These are phyloP conservation scores for Cryptococcus amylolentus DNA, from an alignment of 1,284 basidiomycete species.

Conservation along the genomic window DNA sequence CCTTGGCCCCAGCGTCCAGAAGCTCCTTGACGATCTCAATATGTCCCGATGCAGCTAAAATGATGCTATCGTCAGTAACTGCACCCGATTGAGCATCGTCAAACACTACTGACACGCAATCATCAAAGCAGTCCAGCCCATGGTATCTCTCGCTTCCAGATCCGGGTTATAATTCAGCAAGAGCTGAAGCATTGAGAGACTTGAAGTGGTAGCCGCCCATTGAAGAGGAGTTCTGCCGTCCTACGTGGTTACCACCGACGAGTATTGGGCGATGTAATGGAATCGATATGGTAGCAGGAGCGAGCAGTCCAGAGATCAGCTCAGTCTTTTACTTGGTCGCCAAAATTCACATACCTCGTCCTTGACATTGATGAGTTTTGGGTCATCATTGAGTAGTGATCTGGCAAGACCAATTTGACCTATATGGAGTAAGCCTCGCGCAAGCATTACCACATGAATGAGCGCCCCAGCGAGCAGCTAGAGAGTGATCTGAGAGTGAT, in stretches of 20 bases:
- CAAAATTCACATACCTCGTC: conserved; percentile 59
- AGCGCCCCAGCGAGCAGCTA: conserved; percentile 1
- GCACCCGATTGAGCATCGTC: background rate
- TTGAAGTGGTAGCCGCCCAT: conserved; percentile 74
- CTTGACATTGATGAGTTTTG: conserved; percentile 61
- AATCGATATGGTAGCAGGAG: background rate
- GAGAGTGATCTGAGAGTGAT: too few relatives aligned
- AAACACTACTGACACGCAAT: conserved; percentile 62
- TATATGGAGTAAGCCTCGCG: conserved; percentile 33
- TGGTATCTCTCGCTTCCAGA: conserved; percentile 66
- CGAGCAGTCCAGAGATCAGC: background rate
- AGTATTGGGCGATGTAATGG: background rate
- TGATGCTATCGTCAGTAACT: background rate
- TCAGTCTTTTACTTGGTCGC: background rate
- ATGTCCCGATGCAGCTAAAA: conserved; percentile 55
- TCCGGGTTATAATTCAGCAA: conserved; percentile 68
- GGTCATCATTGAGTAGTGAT: conserved; percentile 65
- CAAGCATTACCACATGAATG: background rate
- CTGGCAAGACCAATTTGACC: conserved; percentile 73
- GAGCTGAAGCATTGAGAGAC: conserved; percentile 66
- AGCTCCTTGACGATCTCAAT: conserved; percentile 74
- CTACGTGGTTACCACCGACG: conserved; percentile 49
- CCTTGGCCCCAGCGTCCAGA: conserved; percentile 76
- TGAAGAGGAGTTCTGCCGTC: conserved; percentile 86
- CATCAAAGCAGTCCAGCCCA: conserved; percentile 83